A percentile compares a stretch with the other conserved stretches of the same genome.
Evolutionary conservation across 2,329 filamentous ascomycete species (phyloP).

Genomic region (Mycosphaerella arachidis): DNA sequence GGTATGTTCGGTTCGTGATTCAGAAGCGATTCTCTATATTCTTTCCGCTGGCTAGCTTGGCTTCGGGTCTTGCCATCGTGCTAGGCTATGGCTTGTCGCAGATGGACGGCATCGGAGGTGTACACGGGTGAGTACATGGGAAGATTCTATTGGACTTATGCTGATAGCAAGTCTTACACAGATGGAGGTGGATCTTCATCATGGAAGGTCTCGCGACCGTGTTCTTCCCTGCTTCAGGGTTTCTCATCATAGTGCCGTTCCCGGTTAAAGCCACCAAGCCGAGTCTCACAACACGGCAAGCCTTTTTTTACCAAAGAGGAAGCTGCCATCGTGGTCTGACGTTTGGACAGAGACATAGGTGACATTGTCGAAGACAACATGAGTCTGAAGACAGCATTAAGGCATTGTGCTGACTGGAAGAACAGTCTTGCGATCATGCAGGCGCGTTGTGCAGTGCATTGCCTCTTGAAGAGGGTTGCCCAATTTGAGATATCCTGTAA

Average conservation of each 20-base stretch:
- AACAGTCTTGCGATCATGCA: slow-evolving; percentile 13
- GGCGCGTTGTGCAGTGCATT: too few relatives aligned
- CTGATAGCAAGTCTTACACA: too few relatives aligned
- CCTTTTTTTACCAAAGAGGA: slow-evolving; percentile 22
- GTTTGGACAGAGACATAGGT: slow-evolving; percentile 36
- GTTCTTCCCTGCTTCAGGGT: slow-evolving; percentile 33
- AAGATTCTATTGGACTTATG: too few relatives aligned
- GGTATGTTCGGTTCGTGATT: slow-evolving; percentile 19
- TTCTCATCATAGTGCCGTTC: slow-evolving; percentile 29
- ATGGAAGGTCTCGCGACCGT: slow-evolving; percentile 42
- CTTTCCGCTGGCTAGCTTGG: slow-evolving; percentile 12
- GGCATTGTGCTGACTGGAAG: slow-evolving; percentile 35
- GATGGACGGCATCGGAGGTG: slow-evolving; percentile 40
- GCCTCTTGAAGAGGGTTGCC: too few relatives aligned
- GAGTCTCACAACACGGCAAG: slow-evolving; percentile 15
- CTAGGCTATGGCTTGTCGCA: slow-evolving; percentile 15
- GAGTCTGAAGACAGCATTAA: slow-evolving; percentile 20
- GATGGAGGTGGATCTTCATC: slow-evolving; percentile 46
- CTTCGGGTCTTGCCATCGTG: slow-evolving; percentile 17
- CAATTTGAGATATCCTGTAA: too few relatives aligned
- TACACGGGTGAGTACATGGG: slow-evolving; percentile 30
- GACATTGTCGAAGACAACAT: slow-evolving; percentile 32
- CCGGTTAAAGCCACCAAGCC: slow-evolving; percentile 23
- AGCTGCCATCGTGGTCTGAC: slow-evolving; percentile 28
- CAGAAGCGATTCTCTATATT: slow-evolving; percentile 20